phyloP scores from a whole-genome alignment of 129 eudicot genomes.

The Chrysanthemum seticuspe region DNA sequence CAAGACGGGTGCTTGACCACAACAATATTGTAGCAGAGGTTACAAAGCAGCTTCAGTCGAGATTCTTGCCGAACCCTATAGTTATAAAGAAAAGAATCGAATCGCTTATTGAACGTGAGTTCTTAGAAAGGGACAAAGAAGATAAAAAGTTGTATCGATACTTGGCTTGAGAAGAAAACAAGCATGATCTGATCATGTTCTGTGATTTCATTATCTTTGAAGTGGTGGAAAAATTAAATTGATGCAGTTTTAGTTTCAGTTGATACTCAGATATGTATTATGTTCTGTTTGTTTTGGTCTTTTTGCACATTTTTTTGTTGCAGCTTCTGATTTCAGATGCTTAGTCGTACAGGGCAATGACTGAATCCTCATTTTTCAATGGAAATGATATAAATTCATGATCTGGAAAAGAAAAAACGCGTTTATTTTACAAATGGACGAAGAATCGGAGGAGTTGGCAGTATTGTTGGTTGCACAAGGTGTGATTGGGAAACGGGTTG shows the following conservation, averaged over 20 bases:
- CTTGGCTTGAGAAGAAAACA: conserved; percentile 36
- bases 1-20: conserved; percentile 49
- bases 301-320: neutral
- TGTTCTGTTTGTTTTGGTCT: neutral
- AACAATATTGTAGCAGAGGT: conserved; percentile 53
- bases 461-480: conserved; percentile 95
- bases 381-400: neutral
- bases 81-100: conserved; percentile 55
- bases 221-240: conserved; percentile 13
- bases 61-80: conserved; percentile 52
- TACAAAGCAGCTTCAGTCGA: conserved; percentile 53
- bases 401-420: neutral
- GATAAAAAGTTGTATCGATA: conserved; percentile 60
- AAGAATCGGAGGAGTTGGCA: conserved; percentile 80
- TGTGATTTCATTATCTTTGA: conserved; percentile 3
- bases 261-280: neutral
- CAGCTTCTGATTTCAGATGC: neutral
- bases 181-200: neutral
- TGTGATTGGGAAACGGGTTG: conserved; percentile 97
- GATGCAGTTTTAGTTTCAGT: conserved; percentile 22
- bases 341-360: neutral
- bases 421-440: conserved; percentile 62
- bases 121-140: conserved; percentile 50
- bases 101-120: conserved; percentile 56
- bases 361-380: neutral